Evolutionary conservation across 352 stramenopile genomes (phyloP).

Genomic region (Globisporangium paroecandrum): DNA sequence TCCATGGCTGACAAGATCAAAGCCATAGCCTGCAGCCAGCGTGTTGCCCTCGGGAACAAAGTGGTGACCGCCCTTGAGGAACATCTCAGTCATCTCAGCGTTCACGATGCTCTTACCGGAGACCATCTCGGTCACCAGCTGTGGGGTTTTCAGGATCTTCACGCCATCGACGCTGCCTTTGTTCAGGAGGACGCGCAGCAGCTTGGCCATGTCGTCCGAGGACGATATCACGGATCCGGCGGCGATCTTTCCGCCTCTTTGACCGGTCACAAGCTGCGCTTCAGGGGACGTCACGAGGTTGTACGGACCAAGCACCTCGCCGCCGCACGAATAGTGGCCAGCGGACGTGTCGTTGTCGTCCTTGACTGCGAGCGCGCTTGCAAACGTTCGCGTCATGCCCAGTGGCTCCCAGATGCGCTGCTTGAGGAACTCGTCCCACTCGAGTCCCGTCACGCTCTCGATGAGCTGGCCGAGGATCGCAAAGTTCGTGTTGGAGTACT

Average conservation of each 20-base stretch:
- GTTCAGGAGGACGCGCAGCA: conserved; percentile 58
- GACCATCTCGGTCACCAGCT: conserved; percentile 51
- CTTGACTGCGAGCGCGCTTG: not conserved
- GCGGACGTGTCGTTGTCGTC: not conserved
- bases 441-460: conserved; percentile 33
- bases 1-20: conserved; percentile 52
- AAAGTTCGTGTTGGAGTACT: conserved; percentile 66
- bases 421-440: conserved; percentile 53
- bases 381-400: conserved; percentile 55
- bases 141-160: conserved; percentile 40
- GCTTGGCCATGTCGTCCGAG: conserved; percentile 49
- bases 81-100: conserved; percentile 32
- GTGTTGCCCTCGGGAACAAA: conserved; percentile 45
- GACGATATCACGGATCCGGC: conserved; percentile 49
- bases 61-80: conserved; percentile 41
- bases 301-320: conserved; percentile 41
- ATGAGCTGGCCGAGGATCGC: conserved; percentile 61
- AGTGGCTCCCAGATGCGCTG: conserved; percentile 50
- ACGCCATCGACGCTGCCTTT: conserved; percentile 53
- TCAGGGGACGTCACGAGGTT: conserved; percentile 29
- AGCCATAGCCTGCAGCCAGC: conserved; percentile 55
- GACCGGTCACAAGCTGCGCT: conserved; percentile 12
- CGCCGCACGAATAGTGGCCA: conserved; percentile 52
- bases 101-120: conserved; percentile 51
- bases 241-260: conserved; percentile 19